A percentile compares a stretch with the other conserved stretches of the same genome.
Evolutionary conservation across 2,329 filamentous ascomycete species (phyloP).

Genomic region (Fusarium goolgardi): DNA sequence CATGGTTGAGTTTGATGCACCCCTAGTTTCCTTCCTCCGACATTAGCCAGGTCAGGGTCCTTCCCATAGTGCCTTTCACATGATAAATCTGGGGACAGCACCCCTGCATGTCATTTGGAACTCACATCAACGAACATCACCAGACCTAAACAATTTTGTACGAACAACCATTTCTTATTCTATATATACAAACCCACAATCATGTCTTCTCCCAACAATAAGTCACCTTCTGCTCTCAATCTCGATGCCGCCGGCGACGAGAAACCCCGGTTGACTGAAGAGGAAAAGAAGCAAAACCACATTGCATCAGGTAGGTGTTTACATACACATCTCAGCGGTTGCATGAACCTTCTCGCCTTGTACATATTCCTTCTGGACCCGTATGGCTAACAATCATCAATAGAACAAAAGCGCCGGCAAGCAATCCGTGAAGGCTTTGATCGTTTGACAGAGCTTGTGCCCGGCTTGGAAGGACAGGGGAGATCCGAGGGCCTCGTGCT

Average conservation of each 20-base stretch:
- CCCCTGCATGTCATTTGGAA: conserved; percentile 45
- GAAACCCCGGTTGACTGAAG: conserved; percentile 64
- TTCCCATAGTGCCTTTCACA: conserved; percentile 40
- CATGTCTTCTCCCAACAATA: conserved; percentile 50
- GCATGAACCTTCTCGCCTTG: not conserved
- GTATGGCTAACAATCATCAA: conserved; percentile 23
- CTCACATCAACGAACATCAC: conserved; percentile 26
- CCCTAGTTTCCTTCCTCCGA: not conserved
- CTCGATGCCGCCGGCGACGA: conserved; percentile 53
- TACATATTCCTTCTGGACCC: too few relatives aligned
- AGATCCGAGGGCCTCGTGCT: conserved; percentile 89
- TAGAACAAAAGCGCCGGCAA: conserved; percentile 60
- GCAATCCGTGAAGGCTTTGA: conserved; percentile 89
- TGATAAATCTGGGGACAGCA: conserved; percentile 50
- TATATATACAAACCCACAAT: not conserved
- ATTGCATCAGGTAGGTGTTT: conserved; percentile 57
- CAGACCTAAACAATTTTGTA: not conserved
- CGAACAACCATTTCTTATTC: not conserved
- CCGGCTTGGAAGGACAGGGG: conserved; percentile 83
- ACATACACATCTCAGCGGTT: not conserved
- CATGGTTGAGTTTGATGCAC: not conserved
- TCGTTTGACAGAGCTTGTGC: conserved; percentile 80
- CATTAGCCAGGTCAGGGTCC: conserved; percentile 34
- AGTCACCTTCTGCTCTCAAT: conserved; percentile 41
- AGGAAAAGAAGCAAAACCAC: conserved; percentile 67